phyloP scores from a whole-genome alignment of 768 basidiomycete genomes.

The Amanita fuliginea region DNA sequence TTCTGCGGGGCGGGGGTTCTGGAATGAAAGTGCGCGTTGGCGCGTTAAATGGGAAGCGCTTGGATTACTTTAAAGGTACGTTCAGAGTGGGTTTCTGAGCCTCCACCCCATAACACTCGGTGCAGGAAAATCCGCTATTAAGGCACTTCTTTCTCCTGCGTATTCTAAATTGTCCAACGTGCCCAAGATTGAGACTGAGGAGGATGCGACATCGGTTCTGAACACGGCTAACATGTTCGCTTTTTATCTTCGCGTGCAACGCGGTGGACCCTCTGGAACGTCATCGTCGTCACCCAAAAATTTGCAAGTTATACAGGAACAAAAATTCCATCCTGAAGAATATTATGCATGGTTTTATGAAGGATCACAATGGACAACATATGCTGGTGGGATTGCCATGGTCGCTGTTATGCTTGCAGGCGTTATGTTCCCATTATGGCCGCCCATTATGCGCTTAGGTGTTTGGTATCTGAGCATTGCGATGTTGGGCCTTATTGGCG shows the following conservation, averaged over 20 bases:
- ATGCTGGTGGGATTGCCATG: slow-evolving; percentile 85
- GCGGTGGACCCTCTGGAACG: slow-evolving; percentile 53
- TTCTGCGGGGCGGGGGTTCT: slow-evolving; percentile 74
- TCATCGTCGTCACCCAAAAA: slow-evolving; percentile 68
- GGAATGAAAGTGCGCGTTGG: slow-evolving; percentile 87
- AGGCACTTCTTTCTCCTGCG: slow-evolving; percentile 86
- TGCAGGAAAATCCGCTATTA: slow-evolving; percentile 85
- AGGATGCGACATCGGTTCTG: slow-evolving; percentile 62
- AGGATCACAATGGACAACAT: slow-evolving; percentile 87
- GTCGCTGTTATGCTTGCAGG: slow-evolving; percentile 89
- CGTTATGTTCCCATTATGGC: slow-evolving; percentile 99
- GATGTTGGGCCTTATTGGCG: slow-evolving; percentile 77
- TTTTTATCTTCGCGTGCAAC: slow-evolving; percentile 89
- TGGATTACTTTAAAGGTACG: slow-evolving; percentile 97
- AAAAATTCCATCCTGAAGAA: slow-evolving; percentile 63
- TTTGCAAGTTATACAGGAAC: slow-evolving; percentile 72
- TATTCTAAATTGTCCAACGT: slow-evolving; percentile 81
- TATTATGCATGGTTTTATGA: slow-evolving; percentile 98
- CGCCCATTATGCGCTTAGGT: slow-evolving; percentile 80
- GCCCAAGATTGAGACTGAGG: slow-evolving; percentile 61
- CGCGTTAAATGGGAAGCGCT: slow-evolving; percentile 84
- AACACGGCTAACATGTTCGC: slow-evolving; percentile 67
- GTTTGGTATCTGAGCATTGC: slow-evolving; percentile 93
- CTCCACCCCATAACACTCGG: not conserved
- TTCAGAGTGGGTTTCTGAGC: not conserved